Base-by-base conservation (phyloP, 2,329 filamentous ascomycete genomes). In the Diplocarpon rosae region DNA sequence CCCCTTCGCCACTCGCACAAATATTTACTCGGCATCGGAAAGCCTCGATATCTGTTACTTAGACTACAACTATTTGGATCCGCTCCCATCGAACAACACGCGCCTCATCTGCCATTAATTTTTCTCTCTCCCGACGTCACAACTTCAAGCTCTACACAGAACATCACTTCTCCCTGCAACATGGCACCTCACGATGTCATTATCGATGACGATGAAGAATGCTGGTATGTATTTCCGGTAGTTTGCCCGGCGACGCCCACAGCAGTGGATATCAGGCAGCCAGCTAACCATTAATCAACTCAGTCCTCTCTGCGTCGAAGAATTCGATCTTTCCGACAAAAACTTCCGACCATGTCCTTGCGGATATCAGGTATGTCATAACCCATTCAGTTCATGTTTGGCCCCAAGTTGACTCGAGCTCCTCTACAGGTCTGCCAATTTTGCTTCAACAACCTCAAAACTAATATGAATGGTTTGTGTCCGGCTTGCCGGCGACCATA, bases 401-500 rank as follows among this genome's bases (percentile, higher is more conserved):
- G 12, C 12, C 31, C 7, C 32, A n/a, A 31, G 29, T 16, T 54
- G 30, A 54, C 20, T 11, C 36, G 15, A 41, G 14, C 13, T 34
- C 47, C 42, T 29, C 35, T 33, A 31, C 59, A 95, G 89, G 90
- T 98, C 64, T 98, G 92, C 67, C 93, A 98, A 71, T 98, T 98
- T 68, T 98, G 92, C 69, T 98, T 90, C 71, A 95, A 98, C 68
- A 98, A 96, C 64, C 93, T 98, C 64, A 94, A 93, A 68, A 94
- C 85, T 58, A 95, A 95, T 59, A 88, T 95, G 76, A 96, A 95
- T 62, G 89, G 90, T 30, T 75, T 95, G 46, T 98, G 92, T 65
- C 92, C 92, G n/a, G 94, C 94, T 55, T 98, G 92, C 64, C 80
- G 92, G 66, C 77, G 92, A 63, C 83, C 87, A 5, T 98, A 98